Conservation (phyloP, 2,329 filamentous ascomycete genomes). For the Paecilomyces formosus region DNA sequence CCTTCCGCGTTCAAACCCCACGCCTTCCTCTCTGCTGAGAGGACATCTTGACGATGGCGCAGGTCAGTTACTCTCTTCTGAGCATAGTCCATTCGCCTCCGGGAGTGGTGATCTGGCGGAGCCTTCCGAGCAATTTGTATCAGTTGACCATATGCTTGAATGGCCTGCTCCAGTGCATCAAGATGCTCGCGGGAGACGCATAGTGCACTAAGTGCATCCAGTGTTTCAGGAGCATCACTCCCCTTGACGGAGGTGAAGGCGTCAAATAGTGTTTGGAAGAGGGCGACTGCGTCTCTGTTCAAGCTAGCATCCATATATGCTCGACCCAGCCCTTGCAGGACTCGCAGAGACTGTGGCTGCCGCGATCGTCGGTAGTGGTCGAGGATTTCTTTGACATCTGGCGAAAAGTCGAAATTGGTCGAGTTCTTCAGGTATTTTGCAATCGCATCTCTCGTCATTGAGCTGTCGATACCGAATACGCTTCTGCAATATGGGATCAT, state of each 20-base stretch:
- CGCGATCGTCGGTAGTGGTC: slow-evolving; percentile 19
- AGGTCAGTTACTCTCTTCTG: slow-evolving; percentile 19
- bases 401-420: slow-evolving; percentile 21
- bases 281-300: slow-evolving; percentile 17
- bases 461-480: slow-evolving; percentile 16
- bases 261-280: slow-evolving; percentile 20
- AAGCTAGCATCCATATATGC: slow-evolving; percentile 22
- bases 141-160: slow-evolving; percentile 20
- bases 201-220: slow-evolving; percentile 21
- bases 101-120: slow-evolving; percentile 16
- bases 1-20: slow-evolving; percentile 18
- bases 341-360: slow-evolving; percentile 15
- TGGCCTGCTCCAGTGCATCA: slow-evolving; percentile 20
- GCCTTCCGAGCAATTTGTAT: slow-evolving; percentile 17
- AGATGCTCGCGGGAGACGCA: slow-evolving; percentile 21
- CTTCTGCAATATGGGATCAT: slow-evolving; percentile 19
- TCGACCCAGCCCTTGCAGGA: slow-evolving; percentile 18
- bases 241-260: slow-evolving; percentile 18
- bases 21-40: slow-evolving; percentile 16
- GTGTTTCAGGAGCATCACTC: slow-evolving; percentile 18
- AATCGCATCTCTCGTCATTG: slow-evolving; percentile 17
- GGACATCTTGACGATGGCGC: slow-evolving; percentile 16
- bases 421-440: slow-evolving; percentile 18
- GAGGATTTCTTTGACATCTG: slow-evolving; percentile 17
- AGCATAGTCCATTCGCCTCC: slow-evolving; percentile 18